These are phyloP conservation scores for Aspergillus uvarum DNA, from an alignment of 2,329 filamentous ascomycete genomes.

Conservation along the genomic window DNA sequence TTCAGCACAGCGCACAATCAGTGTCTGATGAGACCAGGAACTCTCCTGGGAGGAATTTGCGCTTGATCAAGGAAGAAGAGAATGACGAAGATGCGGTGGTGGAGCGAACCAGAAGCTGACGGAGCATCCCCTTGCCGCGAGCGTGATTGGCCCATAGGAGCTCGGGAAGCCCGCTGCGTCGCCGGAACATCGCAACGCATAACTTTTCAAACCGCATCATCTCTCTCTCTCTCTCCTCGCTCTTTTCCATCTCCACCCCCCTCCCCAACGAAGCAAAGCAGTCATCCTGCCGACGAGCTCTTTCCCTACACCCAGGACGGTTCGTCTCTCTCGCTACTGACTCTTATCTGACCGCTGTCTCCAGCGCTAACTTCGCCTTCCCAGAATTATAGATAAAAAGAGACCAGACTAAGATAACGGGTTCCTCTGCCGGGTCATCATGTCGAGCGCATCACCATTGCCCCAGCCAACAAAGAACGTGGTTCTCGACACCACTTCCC, in stretches of 20 bases:
- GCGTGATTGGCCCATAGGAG: constrained; percentile 35
- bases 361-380: constrained; percentile 2
- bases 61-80: background rate
- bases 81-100: constrained; percentile 11
- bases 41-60: background rate
- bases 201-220: constrained; percentile 37
- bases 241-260: constrained; percentile 24
- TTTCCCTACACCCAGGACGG: constrained; percentile 21
- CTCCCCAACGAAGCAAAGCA: constrained; percentile 12
- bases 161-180: constrained; percentile 21
- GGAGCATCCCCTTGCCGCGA: constrained; percentile 15
- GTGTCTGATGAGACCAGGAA: background rate
- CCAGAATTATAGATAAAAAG: constrained; percentile 15
- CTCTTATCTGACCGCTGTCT: background rate
- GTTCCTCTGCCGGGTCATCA: constrained; percentile 31
- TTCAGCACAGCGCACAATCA: background rate
- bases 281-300: constrained; percentile 17
- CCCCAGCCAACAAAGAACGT: constrained; percentile 38
- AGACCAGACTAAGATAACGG: constrained; percentile 12
- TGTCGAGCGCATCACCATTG: constrained; percentile 42
- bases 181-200: constrained; percentile 26
- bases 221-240: constrained; percentile 23
- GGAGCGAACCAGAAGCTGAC: constrained; percentile 19
- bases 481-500: constrained; percentile 41
- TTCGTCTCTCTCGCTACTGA: constrained; percentile 10